These are phyloP conservation scores for Termitomyces sp. DNA, from an alignment of 768 basidiomycete species.

Conservation along the genomic window DNA sequence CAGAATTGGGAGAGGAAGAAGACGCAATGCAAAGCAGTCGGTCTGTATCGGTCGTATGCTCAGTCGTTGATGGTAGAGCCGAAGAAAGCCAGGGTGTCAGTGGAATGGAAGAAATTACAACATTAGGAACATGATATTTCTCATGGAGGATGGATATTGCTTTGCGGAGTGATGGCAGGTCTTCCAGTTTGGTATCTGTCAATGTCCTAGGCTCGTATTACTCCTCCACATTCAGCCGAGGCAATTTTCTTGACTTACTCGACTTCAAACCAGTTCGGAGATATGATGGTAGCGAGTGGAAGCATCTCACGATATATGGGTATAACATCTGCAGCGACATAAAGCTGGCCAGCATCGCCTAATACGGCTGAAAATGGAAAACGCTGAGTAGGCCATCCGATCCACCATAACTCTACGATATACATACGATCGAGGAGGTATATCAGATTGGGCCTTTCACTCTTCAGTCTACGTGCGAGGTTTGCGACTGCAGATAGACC, in stretches of 20 bases:
- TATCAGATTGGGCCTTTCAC: slow-evolving; percentile 52
- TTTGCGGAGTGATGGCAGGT: slow-evolving; percentile 55
- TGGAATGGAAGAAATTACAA: slow-evolving; percentile 90
- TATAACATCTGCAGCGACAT: slow-evolving; percentile 83
- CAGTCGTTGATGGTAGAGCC: slow-evolving; percentile 43
- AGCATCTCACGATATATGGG: slow-evolving; percentile 81
- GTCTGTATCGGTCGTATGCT: slow-evolving; percentile 30
- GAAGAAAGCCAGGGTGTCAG: slow-evolving; percentile 55
- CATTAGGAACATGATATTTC: slow-evolving; percentile 72
- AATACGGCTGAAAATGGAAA: slow-evolving; percentile 64
- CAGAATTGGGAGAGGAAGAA: slow-evolving; percentile 27
- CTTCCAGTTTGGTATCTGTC: slow-evolving; percentile 66
- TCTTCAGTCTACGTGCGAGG: slow-evolving; percentile 56
- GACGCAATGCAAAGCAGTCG: slow-evolving; percentile 83
- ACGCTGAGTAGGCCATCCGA: neutral
- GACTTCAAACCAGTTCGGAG: slow-evolving; percentile 97
- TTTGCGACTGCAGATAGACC: slow-evolving; percentile 62
- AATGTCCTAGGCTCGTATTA: slow-evolving; percentile 49
- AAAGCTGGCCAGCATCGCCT: slow-evolving; percentile 86
- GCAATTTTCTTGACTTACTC: slow-evolving; percentile 51
- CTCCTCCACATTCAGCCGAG: neutral
- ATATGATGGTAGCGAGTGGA: slow-evolving; percentile 85
- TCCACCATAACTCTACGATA: neutral
- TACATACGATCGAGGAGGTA: slow-evolving; percentile 90
- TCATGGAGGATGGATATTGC: slow-evolving; percentile 74